Conservation (phyloP, 164 flowering plant species). For the Buxus sempervirens region DNA sequence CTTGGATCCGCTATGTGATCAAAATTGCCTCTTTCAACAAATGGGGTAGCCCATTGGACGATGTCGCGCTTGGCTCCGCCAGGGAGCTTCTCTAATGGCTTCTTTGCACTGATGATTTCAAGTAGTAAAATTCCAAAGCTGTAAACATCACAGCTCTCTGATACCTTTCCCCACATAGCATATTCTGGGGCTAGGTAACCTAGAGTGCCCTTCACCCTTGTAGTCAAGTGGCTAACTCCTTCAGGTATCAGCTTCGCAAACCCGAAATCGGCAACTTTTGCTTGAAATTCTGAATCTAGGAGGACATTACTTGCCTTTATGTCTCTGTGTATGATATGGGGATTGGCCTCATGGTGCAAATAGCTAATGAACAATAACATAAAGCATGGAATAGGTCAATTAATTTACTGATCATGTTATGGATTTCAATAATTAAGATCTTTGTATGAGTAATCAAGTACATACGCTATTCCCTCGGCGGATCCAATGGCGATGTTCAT, state of each 20-base stretch:
- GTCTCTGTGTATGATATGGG: slow-evolving; percentile 78
- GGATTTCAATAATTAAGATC: no score
- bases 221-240: slow-evolving; percentile 62
- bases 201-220: slow-evolving; percentile 69
- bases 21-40: slow-evolving; percentile 39
- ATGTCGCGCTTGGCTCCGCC: slow-evolving; percentile 61
- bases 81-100: slow-evolving; percentile 59
- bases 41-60: slow-evolving; percentile 64
- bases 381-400: no score
- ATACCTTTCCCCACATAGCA: slow-evolving; percentile 87
- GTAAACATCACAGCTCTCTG: slow-evolving; percentile 82
- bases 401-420: no score
- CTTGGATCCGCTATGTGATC: slow-evolving; percentile 56
- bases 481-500: slow-evolving; percentile 56
- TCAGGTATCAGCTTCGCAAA: slow-evolving; percentile 72
- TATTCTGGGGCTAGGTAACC: slow-evolving; percentile 81
- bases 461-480: slow-evolving; percentile 79
- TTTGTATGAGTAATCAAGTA: no score
- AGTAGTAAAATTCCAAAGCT: slow-evolving; percentile 68
- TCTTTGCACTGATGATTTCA: slow-evolving; percentile 55
- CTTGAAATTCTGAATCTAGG: slow-evolving; percentile 51
- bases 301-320: slow-evolving; percentile 80
- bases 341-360: slow-evolving; percentile 72
- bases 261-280: slow-evolving; percentile 79
- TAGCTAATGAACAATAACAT: slow-evolving; percentile 32